Percentiles rank a stretch among this genome's conserved stretches.
Evolutionary conservation across 2,329 filamentous ascomycete species (phyloP).

Genomic region (Talaromyces atroroseus): DNA sequence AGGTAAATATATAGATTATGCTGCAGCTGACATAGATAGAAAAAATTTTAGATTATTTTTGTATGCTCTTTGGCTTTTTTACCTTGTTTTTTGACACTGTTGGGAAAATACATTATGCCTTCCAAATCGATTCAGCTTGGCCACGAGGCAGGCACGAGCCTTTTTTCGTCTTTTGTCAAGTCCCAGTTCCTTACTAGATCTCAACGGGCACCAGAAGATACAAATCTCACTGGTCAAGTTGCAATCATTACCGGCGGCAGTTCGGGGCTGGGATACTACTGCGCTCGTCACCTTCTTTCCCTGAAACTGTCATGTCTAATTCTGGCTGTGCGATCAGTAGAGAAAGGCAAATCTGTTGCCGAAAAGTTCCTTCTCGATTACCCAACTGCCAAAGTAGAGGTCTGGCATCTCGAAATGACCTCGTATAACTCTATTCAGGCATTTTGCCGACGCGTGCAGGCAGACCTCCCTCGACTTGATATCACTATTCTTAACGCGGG

Average conservation of each 20-base stretch:
- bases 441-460: constrained; percentile 29
- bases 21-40: too few species aligned
- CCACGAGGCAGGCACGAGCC: not conserved
- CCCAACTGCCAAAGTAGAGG: not conserved
- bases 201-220: not conserved
- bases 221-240: constrained; percentile 15
- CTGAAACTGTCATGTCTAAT: constrained; percentile 40
- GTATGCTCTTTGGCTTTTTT: too few species aligned
- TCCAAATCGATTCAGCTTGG: constrained; percentile 4
- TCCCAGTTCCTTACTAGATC: constrained; percentile 8
- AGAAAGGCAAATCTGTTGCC: constrained; percentile 41
- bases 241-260: constrained; percentile 48
- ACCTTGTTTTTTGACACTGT: too few species aligned
- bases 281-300: constrained; percentile 34
- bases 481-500: constrained; percentile 28
- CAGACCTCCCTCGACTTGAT: constrained; percentile 34
- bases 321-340: constrained; percentile 39
- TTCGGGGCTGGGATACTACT: constrained; percentile 43
- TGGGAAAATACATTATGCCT: not conserved
- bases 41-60: not conserved
- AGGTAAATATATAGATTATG: too few species aligned
- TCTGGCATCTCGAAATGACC: constrained; percentile 3
- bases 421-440: constrained; percentile 25
- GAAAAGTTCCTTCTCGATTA: not conserved
- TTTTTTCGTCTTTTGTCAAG: not conserved